phyloP scores from a whole-genome alignment of 331 rosid genomes.

The Acacia pycnantha region DNA sequence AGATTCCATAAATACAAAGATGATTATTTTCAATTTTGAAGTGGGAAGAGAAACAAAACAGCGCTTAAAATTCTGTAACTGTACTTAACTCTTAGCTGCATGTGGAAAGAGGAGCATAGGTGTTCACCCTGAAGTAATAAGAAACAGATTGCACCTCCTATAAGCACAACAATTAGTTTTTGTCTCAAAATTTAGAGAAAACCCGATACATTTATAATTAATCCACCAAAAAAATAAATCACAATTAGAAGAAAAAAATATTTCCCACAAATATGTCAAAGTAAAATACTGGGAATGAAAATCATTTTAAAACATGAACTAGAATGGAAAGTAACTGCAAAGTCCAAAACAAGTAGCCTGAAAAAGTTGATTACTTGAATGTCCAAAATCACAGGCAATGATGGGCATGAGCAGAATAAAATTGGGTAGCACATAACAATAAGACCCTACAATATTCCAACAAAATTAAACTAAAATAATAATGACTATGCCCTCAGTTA shows the following conservation, averaged over 20 bases:
- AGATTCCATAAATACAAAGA: background rate
- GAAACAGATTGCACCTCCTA: conserved; percentile 76
- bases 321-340: background rate
- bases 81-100: conserved; percentile 58
- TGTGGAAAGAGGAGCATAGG: conserved; percentile 71
- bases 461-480: background rate
- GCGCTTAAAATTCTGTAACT: background rate
- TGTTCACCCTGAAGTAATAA: conserved; percentile 93
- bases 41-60: background rate
- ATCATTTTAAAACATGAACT: background rate
- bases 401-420: background rate
- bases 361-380: background rate
- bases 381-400: background rate
- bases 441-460: background rate
- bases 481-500: conserved; percentile 31
- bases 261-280: background rate
- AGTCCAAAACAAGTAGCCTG: background rate
- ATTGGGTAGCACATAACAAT: background rate
- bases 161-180: conserved; percentile 66
- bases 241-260: background rate
- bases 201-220: background rate
- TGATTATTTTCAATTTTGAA: background rate
- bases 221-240: background rate
- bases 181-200: background rate
- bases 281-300: background rate